These are phyloP conservation scores for Stachybotrys chlorohalonatus DNA, from an alignment of 2,329 filamentous ascomycete genomes.

Conservation along the genomic window DNA sequence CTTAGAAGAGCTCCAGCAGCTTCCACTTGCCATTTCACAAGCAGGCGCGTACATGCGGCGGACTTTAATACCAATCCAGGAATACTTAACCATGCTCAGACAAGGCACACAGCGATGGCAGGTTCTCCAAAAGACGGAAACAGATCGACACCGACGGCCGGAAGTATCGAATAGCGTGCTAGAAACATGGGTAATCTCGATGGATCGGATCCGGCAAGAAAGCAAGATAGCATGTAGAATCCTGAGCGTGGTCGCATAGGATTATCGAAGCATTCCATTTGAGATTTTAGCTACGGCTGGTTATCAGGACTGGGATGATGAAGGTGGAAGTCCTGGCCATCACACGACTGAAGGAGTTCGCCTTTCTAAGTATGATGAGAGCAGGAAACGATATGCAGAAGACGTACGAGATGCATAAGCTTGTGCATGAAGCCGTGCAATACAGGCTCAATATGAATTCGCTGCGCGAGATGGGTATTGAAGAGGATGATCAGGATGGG, in stretches of 20 bases:
- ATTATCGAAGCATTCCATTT: conserved; percentile 20
- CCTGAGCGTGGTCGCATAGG: conserved; percentile 19
- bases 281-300: conserved; percentile 14
- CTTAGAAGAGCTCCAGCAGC: conserved; percentile 13
- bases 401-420: conserved; percentile 20
- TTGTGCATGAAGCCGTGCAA: conserved; percentile 17
- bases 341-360: conserved; percentile 21
- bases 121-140: conserved; percentile 9
- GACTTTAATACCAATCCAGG: conserved; percentile 10
- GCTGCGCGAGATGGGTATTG: neutral
- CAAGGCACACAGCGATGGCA: conserved; percentile 12
- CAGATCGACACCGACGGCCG: conserved; percentile 17
- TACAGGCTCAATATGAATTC: conserved; percentile 6
- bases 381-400: neutral
- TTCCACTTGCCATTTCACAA: conserved; percentile 23
- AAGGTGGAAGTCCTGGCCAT: conserved; percentile 9
- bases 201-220: conserved; percentile 18
- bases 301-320: neutral
- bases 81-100: conserved; percentile 16
- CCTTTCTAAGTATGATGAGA: conserved; percentile 15
- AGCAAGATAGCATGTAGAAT: conserved; percentile 17
- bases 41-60: conserved; percentile 20
- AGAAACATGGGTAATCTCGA: conserved; percentile 22
- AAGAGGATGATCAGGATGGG: neutral
- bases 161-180: conserved; percentile 21